Base-by-base conservation (phyloP, 192 early-diverging fungal species). In the Coemansia erecta region DNA sequence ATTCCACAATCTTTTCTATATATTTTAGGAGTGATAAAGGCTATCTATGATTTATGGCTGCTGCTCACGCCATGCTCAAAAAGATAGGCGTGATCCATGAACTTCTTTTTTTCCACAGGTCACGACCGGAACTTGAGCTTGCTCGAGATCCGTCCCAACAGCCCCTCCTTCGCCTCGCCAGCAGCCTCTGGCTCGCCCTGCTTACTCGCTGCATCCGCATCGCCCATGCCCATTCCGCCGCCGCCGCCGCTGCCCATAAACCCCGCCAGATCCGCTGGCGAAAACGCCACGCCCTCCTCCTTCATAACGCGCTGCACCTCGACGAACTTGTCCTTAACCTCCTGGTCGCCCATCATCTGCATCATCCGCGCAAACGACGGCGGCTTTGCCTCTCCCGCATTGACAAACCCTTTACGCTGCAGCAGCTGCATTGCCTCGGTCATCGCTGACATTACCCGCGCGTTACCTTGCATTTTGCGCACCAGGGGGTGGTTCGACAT, bases 301-400 rank as follows among this genome's bases (percentile, higher is more conserved):
- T 63, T 53, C 53, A 79, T 37, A 10, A 59, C 37, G 45, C 47
- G n/a, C 49, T 66, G 45, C 42, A 79, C 21, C 23, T 60, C 53
- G 47, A 39, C 21, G 1, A 66, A 48, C 23, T 42, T 57, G 13
- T 63, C 15, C 40, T 56, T 65, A 13, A 68, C 23, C 42, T 79
- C 76, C 0, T 60, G 4, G 40, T 79, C 70, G 42, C 53, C 28
- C 60, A 59, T 65, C 60, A 79, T 73, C 51, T 60, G 58, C 70
- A 66, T 66, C 54, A 79, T 51, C 59, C 60, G 48, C 61, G 64
- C 58, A 15, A 68, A 58, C 44, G 66, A 64, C 23, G 72, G 72
- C 26, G 66, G 72, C 58, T 56, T 49, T 9, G 57, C 21, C 35
- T 57, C 50, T 2, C 31, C 9, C 4, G 48, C 31, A 11, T 68